Percentiles rank a stretch among this genome's conserved stretches.
These are phyloP conservation scores for Linnemannia zychae DNA, from an alignment of 192 early-diverging fungal species.

Conservation along the genomic window DNA sequence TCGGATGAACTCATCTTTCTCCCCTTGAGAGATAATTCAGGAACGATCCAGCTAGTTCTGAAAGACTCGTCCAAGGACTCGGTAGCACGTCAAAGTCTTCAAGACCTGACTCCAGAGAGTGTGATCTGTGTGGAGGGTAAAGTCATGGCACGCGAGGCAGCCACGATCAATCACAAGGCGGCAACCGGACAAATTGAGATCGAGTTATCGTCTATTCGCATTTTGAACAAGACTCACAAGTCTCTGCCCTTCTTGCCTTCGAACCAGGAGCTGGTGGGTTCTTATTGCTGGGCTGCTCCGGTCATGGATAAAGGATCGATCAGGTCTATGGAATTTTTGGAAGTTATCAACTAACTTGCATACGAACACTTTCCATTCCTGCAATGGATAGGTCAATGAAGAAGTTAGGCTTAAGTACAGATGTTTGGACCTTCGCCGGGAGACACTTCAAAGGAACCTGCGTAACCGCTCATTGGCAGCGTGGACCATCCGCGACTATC, in stretches of 20 bases:
- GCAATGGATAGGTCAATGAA: constrained; percentile 74
- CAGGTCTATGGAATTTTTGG: constrained; percentile 31
- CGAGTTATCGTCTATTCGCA: constrained; percentile 64
- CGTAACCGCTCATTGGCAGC: constrained; percentile 76
- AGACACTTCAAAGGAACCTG: constrained; percentile 81
- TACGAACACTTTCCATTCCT: background rate
- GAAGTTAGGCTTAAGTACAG: constrained; percentile 82
- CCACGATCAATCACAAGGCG: constrained; percentile 60
- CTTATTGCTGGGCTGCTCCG: background rate
- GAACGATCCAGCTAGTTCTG: constrained; percentile 81
- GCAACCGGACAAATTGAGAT: constrained; percentile 82
- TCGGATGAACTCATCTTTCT: constrained; percentile 83
- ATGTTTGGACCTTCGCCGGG: constrained; percentile 86
- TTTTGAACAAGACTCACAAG: constrained; percentile 78
- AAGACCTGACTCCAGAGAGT: constrained; percentile 75
- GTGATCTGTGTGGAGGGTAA: constrained; percentile 78
- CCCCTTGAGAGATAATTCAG: constrained; percentile 82
- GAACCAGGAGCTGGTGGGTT: constrained; percentile 62
- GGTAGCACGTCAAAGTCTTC: constrained; percentile 52
- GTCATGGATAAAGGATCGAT: constrained; percentile 32
- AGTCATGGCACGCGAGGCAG: constrained; percentile 69
- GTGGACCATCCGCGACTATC: constrained; percentile 76
- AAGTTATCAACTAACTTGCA: background rate
- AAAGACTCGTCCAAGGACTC: constrained; percentile 34
- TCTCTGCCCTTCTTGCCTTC: constrained; percentile 73